Base-by-base conservation (phyloP, 208 protist species). In the Leishmania tarentolae region DNA sequence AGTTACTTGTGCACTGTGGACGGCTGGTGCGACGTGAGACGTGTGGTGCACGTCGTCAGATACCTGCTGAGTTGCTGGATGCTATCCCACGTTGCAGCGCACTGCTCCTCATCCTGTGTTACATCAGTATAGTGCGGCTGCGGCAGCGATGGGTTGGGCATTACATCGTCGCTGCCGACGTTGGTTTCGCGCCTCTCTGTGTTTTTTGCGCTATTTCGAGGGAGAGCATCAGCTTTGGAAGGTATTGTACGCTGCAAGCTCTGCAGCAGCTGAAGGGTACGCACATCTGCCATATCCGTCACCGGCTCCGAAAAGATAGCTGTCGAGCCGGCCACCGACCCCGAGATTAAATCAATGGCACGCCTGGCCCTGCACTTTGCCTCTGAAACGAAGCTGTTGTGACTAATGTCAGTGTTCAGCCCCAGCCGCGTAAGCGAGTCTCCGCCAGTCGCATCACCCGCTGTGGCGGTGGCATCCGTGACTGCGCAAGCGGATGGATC, bases 31-130 rank as follows among this genome's bases (percentile, higher is more conserved):
- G 40, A 21, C 19, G n/a, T 28, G 46, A 52, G 8, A 35, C 37
- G n/a, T 35, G 85, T 87, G 24, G 44, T 86, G 15, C 71, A 71
- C 59, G 53, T 50, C 11, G 68, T 69, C 17, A 91, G 63, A 40
- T 85, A 82, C 13, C 82, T 79, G 3, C 88, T 31, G 13, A 91
- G 78, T 0, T 83, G 84, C 73, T 87, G 83, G 2, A 87, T 74
- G 81, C 86, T 89, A 6, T 68, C 76, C 44, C 70, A 50, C 9
- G 35, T 75, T 31, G n/a, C 24, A 24, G 78, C 69, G 2, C 75
- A 75, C 63, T 9, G 13, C 35, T 47, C 70, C 46, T 81, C 66
- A 24, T 87, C 77, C 17, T 68, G 47, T 72, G 40, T 50, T 2
- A 74, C 75, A 59, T 72, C 79, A 13, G 17, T 40, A 46, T 61